A percentile compares a stretch with the other conserved stretches of the same genome.
Evolutionary conservation across 805 yeast species (phyloP).

Genomic region (Ogataea polymorpha): DNA sequence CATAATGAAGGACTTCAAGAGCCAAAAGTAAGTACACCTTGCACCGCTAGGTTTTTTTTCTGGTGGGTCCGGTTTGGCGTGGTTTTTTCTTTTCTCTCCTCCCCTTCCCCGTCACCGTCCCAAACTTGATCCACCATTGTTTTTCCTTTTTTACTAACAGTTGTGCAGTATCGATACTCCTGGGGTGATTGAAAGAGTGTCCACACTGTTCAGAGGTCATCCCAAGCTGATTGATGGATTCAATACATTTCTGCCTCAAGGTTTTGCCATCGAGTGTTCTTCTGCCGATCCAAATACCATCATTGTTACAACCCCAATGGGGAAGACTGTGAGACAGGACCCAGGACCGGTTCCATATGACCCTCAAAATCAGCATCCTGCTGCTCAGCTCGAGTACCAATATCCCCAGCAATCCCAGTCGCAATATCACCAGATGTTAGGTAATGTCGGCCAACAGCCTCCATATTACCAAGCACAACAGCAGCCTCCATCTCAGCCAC

Average conservation of each 20-base stretch:
- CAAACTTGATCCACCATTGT: slow-evolving; percentile 2
- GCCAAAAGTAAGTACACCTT: slow-evolving; percentile 60
- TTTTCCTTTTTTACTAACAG: slow-evolving; percentile 21
- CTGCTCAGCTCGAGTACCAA: slow-evolving; percentile 19
- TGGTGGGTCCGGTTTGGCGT: slow-evolving; percentile 5
- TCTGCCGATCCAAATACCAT: slow-evolving; percentile 91
- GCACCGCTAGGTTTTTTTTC: slow-evolving; percentile 4
- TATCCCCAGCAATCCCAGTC: slow-evolving; percentile 18
- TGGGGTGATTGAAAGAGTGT: slow-evolving; percentile 95
- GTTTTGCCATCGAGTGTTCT: slow-evolving; percentile 90
- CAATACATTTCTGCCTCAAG: slow-evolving; percentile 96
- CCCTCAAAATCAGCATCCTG: slow-evolving; percentile 25
- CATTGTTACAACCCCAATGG: slow-evolving; percentile 92
- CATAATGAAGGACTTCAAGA: slow-evolving; percentile 98
- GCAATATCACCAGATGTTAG: slow-evolving; percentile 19
- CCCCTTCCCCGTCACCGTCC: slow-evolving; percentile 4
- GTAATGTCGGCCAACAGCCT: slow-evolving; percentile 13
- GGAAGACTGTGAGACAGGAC: slow-evolving; percentile 73
- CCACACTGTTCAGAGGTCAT: slow-evolving; percentile 86
- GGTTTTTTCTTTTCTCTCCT: not conserved
- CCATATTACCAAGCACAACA: slow-evolving; percentile 20
- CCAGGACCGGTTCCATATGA: slow-evolving; percentile 34
- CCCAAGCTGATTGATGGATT: slow-evolving; percentile 94
- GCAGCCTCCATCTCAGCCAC: slow-evolving; percentile 20
- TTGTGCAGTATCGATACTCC: slow-evolving; percentile 79